Base-by-base conservation (phyloP, 2,329 filamentous ascomycete species). In the Fusarium anguioides region DNA sequence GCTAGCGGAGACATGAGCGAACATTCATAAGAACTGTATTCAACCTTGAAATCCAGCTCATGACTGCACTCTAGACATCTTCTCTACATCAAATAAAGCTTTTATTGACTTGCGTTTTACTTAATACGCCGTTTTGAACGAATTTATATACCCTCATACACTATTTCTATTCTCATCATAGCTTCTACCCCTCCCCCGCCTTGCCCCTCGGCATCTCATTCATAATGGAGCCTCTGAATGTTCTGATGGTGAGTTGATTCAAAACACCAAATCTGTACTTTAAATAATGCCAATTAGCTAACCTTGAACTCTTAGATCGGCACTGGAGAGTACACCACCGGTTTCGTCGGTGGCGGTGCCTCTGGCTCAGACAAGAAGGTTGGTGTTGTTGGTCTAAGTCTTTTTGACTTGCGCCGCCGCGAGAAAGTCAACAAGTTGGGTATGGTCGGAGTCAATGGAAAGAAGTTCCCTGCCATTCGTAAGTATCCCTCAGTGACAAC, bases 311-410 rank as follows among this genome's bases (percentile, higher is more conserved):
- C 27, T 21, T 62, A 90, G 91, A 87, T 97, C 60, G 94, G 94
- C 68, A 97, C 94, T 12, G 95, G 94, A 75, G 94, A 97, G 85
- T 97, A 97, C 85, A 97, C 95, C 73, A 97, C 95, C 40, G 94
- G 94, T 58, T 97, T 96, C 72, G 94, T 97, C 57, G 93, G 92
- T 58, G 90, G 89, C 62, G 91, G 90, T 60, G 91, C 89, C 49
- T 97, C 93, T 6, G 90, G 87, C 12, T 97, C 93, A 47, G 95
- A 97, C 84, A 97, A 97, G 83, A 97, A 97, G 80, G 91, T 97
- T 47, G 94, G 95, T 59, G 95, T 97, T 11, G 94, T 97, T 18
- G 94, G 92, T 37, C 82, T 97, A 77, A 95, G 92, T 23, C 84
- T 97, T 70, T 97, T 97, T 78, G 94, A 97, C 78, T 84, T 97